These are phyloP conservation scores for Grigorovia yakushimaensis DNA, from an alignment of 805 yeast genomes.

Conservation along the genomic window DNA sequence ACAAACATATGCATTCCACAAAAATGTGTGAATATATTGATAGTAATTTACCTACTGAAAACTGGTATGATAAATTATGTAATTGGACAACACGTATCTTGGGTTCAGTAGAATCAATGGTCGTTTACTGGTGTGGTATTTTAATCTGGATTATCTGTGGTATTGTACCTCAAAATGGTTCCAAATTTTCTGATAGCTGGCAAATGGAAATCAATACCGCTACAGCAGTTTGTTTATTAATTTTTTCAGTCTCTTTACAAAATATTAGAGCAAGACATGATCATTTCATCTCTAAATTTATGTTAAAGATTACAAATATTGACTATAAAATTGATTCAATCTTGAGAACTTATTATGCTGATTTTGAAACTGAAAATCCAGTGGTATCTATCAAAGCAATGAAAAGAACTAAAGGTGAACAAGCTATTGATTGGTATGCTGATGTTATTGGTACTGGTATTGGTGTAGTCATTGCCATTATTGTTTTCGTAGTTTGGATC, in stretches of 20 bases:
- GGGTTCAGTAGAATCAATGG: slow-evolving; percentile 29
- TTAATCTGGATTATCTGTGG: slow-evolving; percentile 34
- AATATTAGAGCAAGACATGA: slow-evolving; percentile 34
- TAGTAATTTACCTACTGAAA: slow-evolving; percentile 18
- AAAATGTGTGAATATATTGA: not conserved
- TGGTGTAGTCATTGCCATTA: slow-evolving; percentile 29
- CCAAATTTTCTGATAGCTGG: slow-evolving; percentile 30
- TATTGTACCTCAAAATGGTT: slow-evolving; percentile 19
- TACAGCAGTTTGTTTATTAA: slow-evolving; percentile 29
- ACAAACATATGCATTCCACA: not conserved
- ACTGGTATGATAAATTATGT: slow-evolving; percentile 30
- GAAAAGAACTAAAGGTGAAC: slow-evolving; percentile 14
- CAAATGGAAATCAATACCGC: slow-evolving; percentile 36
- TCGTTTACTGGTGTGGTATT: slow-evolving; percentile 32
- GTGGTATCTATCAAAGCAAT: slow-evolving; percentile 13
- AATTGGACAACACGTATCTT: slow-evolving; percentile 16
- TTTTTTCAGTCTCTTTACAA: slow-evolving; percentile 30
- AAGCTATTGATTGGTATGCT: slow-evolving; percentile 31
- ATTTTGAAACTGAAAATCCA: slow-evolving; percentile 19
- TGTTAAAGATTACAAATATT: slow-evolving; percentile 15
- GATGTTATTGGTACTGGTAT: slow-evolving; percentile 35
- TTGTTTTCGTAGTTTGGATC: slow-evolving; percentile 32
- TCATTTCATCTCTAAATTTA: slow-evolving; percentile 18
- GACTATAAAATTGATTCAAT: slow-evolving; percentile 26
- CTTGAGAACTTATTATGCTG: slow-evolving; percentile 15